These are phyloP conservation scores for Lathyrus oleraceus DNA, from an alignment of 306 rosid species.

Conservation along the genomic window DNA sequence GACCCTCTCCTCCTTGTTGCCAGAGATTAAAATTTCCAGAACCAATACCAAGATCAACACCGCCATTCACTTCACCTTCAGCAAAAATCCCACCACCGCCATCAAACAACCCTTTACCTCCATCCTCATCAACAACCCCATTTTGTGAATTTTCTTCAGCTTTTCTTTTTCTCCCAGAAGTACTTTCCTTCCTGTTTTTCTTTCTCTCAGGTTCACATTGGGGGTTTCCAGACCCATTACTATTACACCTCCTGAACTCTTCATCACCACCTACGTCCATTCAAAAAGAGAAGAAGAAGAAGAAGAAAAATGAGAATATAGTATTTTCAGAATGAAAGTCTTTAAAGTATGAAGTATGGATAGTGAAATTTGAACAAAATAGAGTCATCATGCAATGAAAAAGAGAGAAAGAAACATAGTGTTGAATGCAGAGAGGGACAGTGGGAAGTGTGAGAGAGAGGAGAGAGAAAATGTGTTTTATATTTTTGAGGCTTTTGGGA, in stretches of 20 bases:
- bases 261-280: constrained; percentile 37
- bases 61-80: constrained; percentile 31
- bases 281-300: background rate
- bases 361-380: background rate
- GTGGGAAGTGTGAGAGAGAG: background rate
- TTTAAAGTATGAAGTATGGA: background rate
- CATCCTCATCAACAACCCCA: background rate
- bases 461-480: constrained; percentile 1
- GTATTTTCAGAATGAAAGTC: too few species aligned
- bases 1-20: constrained; percentile 33
- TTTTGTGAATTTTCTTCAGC: background rate
- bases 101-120: constrained; percentile 1
- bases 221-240: constrained; percentile 26
- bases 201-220: background rate
- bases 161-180: constrained; percentile 14
- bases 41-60: constrained; percentile 24
- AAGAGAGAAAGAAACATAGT: background rate
- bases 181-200: background rate
- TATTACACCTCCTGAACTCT: constrained; percentile 25
- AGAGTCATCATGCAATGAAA: constrained; percentile 2
- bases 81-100: constrained; percentile 34
- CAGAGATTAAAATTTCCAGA: constrained; percentile 31
- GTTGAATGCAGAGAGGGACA: background rate
- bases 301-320: background rate
- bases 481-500: background rate